A percentile compares a stretch with the other conserved stretches of the same genome.
Evolutionary conservation across 371 early-diverging fungal genomes (phyloP).

Genomic region (Lichtheimia ramosa): DNA sequence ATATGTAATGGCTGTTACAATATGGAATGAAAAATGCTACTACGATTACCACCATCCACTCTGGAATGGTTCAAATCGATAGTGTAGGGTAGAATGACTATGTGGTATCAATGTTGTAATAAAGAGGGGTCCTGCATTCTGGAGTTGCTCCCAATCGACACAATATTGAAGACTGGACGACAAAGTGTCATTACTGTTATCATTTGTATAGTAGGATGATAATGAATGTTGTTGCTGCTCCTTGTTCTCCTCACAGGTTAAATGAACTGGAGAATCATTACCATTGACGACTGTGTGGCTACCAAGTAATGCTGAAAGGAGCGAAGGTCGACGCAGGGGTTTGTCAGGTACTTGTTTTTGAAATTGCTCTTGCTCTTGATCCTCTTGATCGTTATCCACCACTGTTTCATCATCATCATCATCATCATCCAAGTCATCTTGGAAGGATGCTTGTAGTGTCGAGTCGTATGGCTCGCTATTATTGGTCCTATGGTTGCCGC

Average conservation of each 20-base stretch:
- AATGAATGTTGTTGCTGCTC: constrained; percentile 24
- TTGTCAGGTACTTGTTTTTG: too few species aligned
- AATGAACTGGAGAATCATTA: too few species aligned
- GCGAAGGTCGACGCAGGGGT: too few species aligned
- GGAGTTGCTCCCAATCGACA: constrained; percentile 25
- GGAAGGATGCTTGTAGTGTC: constrained; percentile 1
- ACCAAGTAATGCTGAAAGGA: too few species aligned
- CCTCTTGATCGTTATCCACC: too few species aligned
- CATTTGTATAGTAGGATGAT: constrained; percentile 57
- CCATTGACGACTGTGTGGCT: too few species aligned
- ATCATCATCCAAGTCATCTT: constrained; percentile 8
- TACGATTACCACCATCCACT: not conserved
- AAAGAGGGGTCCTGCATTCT: constrained; percentile 8
- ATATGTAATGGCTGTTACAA: too few species aligned
- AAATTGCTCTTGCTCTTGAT: too few species aligned
- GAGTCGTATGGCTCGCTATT: constrained; percentile 5
- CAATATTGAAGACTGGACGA: constrained; percentile 16
- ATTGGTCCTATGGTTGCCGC: not conserved
- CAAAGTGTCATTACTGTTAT: constrained; percentile 30
- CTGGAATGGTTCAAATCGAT: not conserved
- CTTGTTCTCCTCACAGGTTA: not conserved
- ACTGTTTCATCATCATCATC: not conserved
- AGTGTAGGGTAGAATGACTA: not conserved
- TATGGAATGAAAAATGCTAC: not conserved
- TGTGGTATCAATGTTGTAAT: not conserved